Evolutionary conservation across 2,329 filamentous ascomycete species (phyloP).

Genomic region (Plectosphaerella plurivora): DNA sequence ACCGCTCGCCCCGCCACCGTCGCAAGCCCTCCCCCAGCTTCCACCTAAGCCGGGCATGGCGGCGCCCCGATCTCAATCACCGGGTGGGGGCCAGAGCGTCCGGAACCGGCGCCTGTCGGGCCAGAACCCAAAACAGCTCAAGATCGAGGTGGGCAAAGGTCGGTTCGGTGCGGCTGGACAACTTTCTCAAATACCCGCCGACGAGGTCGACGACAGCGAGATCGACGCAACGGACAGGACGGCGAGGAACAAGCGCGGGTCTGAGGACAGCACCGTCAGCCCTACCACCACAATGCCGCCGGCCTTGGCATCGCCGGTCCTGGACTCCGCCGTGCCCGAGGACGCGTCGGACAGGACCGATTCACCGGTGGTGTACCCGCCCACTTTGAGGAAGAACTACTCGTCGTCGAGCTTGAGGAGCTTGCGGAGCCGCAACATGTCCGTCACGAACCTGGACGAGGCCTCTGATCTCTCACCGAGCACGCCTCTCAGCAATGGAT

Average conservation of each 20-base stretch:
- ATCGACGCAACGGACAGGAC: slow-evolving; percentile 5
- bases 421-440: slow-evolving; percentile 70
- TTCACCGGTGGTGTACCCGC: slow-evolving; percentile 47
- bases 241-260: not conserved
- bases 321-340: slow-evolving; percentile 23
- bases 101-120: slow-evolving; percentile 76
- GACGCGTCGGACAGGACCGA: slow-evolving; percentile 37
- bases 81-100: slow-evolving; percentile 43
- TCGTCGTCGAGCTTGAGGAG: slow-evolving; percentile 68
- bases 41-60: slow-evolving; percentile 25
- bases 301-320: slow-evolving; percentile 16
- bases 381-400: slow-evolving; percentile 60
- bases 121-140: slow-evolving; percentile 75
- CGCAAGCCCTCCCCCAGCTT: slow-evolving; percentile 39
- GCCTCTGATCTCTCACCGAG: slow-evolving; percentile 64
- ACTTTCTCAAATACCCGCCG: not conserved
- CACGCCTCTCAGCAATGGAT: slow-evolving; percentile 69
- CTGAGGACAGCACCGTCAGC: slow-evolving; percentile 2
- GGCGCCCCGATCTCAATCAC: not conserved
- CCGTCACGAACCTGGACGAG: slow-evolving; percentile 57
- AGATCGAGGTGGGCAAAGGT: slow-evolving; percentile 68
- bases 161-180: not conserved
- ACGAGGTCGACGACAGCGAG: slow-evolving; percentile 8
- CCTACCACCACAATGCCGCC: slow-evolving; percentile 2
- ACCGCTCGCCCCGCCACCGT: slow-evolving; percentile 43